Evolutionary conservation across 1,284 basidiomycete genomes (phyloP).

Genomic region (Rugosomyces carneus): DNA sequence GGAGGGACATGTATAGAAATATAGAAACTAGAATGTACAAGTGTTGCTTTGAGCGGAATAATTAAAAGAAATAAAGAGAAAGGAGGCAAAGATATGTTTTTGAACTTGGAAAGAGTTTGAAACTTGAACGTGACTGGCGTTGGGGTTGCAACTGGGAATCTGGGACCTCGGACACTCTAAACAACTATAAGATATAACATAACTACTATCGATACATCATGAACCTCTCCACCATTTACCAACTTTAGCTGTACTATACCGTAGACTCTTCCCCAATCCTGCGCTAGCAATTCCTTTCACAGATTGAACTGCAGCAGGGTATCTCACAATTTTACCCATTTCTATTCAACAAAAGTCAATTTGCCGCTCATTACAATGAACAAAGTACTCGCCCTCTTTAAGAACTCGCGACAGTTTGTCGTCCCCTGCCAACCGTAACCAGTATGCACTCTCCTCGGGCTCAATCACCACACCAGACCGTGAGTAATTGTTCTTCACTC

Average conservation of each 20-base stretch:
- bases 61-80: background rate
- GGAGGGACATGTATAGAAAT: constrained; percentile 10
- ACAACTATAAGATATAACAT: too few relatives aligned
- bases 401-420: constrained; percentile 51
- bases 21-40: background rate
- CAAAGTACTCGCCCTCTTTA: constrained; percentile 45
- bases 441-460: constrained; percentile 68
- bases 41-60: background rate
- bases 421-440: constrained; percentile 67
- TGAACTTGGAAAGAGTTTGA: background rate
- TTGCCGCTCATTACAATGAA: constrained; percentile 2
- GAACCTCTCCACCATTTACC: constrained; percentile 74
- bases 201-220: constrained; percentile 7
- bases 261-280: constrained; percentile 72
- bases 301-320: constrained; percentile 80
- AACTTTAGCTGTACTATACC: constrained; percentile 73
- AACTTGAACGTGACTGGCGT: constrained; percentile 4
- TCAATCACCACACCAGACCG: constrained; percentile 24
- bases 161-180: constrained; percentile 18
- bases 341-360: constrained; percentile 38
- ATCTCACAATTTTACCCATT: constrained; percentile 71
- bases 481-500: constrained; percentile 52
- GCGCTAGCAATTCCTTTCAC: constrained; percentile 85
- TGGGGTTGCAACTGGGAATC: constrained; percentile 4
- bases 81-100: background rate